Conservation (phyloP, 805 yeast species). For the Myxozyma sirexii region DNA sequence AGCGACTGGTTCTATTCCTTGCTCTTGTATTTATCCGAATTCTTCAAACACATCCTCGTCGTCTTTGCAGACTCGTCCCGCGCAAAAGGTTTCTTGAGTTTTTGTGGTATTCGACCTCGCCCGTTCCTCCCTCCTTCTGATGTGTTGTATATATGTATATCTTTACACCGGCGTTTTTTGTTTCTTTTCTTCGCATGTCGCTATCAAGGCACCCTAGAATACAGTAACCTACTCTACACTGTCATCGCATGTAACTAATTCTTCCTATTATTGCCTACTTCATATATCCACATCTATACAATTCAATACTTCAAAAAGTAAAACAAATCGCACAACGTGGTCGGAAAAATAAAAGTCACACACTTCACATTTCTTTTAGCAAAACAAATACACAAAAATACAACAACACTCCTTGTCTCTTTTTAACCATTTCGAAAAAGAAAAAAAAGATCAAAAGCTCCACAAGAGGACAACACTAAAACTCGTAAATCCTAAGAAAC, state of each 20-base stretch:
- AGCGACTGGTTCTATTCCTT: slow-evolving; percentile 26
- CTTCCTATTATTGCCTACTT: slow-evolving; percentile 1
- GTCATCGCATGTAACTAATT: slow-evolving; percentile 1
- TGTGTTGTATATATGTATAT: too few relatives aligned
- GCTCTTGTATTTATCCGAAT: slow-evolving; percentile 18
- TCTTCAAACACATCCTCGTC: neutral
- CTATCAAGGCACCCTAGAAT: too few relatives aligned
- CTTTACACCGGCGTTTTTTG: too few relatives aligned
- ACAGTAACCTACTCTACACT: too few relatives aligned
- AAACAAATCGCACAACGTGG: neutral
- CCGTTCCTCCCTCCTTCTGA: too few relatives aligned
- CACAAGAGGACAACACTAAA: neutral
- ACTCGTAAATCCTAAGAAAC: neutral
- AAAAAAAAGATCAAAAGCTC: slow-evolving; percentile 5
- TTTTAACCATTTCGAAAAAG: neutral
- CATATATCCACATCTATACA: neutral
- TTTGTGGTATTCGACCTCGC: too few relatives aligned
- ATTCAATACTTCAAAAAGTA: neutral
- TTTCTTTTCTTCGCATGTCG: too few relatives aligned
- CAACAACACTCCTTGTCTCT: neutral
- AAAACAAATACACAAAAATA: too few relatives aligned
- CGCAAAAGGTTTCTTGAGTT: neutral
- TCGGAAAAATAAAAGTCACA: neutral
- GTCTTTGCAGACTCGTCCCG: neutral
- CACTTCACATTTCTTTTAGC: neutral